A percentile compares a stretch with the other conserved stretches of the same genome.
Evolutionary conservation across 768 basidiomycete genomes (phyloP).

Genomic region (Agaricus subrufescens): DNA sequence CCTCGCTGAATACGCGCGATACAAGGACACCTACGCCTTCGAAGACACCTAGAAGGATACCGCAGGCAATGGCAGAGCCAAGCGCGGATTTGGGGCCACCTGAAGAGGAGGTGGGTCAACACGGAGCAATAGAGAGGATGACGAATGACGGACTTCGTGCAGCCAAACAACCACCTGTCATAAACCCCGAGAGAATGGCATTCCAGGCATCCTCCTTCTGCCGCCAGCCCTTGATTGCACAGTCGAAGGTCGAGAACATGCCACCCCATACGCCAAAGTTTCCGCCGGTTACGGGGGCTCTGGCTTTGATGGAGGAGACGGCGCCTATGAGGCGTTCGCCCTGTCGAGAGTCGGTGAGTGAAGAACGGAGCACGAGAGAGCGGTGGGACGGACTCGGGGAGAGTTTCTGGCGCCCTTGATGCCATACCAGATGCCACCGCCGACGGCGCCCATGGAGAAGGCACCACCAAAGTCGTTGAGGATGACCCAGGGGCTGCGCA

Average conservation of each 20-base stretch:
- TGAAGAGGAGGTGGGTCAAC: conserved; percentile 24
- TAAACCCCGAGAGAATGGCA: conserved; percentile 95
- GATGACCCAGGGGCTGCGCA: conserved; percentile 89
- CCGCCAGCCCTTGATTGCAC: conserved; percentile 93
- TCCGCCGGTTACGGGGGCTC: conserved; percentile 96
- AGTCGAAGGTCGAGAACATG: conserved; percentile 98
- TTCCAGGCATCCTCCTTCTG: conserved; percentile 99
- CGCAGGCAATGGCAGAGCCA: conserved; percentile 92
- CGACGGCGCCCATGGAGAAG: conserved; percentile 96
- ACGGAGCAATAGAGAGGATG: conserved; percentile 2
- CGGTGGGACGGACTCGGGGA: conserved; percentile 62
- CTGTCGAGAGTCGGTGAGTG: conserved; percentile 30
- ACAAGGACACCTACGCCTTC: conserved; percentile 94
- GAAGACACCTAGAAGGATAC: conserved; percentile 91
- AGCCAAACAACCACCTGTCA: conserved; percentile 96
- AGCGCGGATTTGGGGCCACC: conserved; percentile 91
- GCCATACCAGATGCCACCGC: conserved; percentile 98
- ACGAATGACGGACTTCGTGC: conserved; percentile 70
- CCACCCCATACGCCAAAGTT: conserved; percentile 97
- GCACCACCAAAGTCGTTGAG: conserved; percentile 98
- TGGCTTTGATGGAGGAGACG: conserved; percentile 93
- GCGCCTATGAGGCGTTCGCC: conserved; percentile 95
- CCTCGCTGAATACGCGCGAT: conserved; percentile 83
- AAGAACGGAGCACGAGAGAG: conserved; percentile 2
- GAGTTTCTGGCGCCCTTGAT: conserved; percentile 98